Percentiles rank a stretch among this genome's conserved stretches.
These are phyloP conservation scores for Leishmania tropica DNA, from an alignment of 208 protist species.

Conservation along the genomic window DNA sequence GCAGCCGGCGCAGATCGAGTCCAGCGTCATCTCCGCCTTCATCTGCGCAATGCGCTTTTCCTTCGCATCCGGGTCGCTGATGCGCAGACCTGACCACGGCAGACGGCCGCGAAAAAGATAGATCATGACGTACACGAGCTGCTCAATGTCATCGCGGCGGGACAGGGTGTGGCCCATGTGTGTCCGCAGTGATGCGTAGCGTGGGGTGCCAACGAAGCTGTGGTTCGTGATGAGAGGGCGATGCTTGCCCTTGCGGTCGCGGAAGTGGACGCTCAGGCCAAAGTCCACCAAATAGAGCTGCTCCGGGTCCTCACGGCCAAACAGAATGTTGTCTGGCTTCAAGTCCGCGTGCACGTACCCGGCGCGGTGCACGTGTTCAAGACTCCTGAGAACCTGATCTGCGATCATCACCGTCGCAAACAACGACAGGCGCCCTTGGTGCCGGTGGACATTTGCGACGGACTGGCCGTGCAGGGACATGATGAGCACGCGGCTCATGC, in stretches of 20 bases:
- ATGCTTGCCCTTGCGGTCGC: slow-evolving; percentile 64
- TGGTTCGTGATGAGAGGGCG: slow-evolving; percentile 73
- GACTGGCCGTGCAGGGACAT: slow-evolving; percentile 98
- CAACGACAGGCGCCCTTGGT: slow-evolving; percentile 90
- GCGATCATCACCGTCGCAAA: slow-evolving; percentile 99
- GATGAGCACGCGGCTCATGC: slow-evolving; percentile 98
- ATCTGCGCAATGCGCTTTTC: slow-evolving; percentile 51
- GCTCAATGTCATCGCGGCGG: slow-evolving; percentile 90
- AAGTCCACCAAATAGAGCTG: slow-evolving; percentile 82
- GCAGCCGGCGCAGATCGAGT: slow-evolving; percentile 54
- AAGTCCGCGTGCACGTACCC: slow-evolving; percentile 87
- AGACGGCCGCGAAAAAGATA: slow-evolving; percentile 98
- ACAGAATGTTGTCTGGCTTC: slow-evolving; percentile 91
- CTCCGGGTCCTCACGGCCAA: slow-evolving; percentile 61
- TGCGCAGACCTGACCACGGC: slow-evolving; percentile 94
- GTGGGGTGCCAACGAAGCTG: slow-evolving; percentile 75
- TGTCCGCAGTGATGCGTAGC: slow-evolving; percentile 96
- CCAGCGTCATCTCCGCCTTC: slow-evolving; percentile 54
- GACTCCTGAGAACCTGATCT: slow-evolving; percentile 93
- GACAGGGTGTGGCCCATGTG: slow-evolving; percentile 96
- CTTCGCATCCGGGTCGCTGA: slow-evolving; percentile 58
- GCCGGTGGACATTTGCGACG: slow-evolving; percentile 94
- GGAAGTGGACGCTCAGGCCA: slow-evolving; percentile 72
- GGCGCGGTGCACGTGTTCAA: slow-evolving; percentile 94
- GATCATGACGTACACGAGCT: slow-evolving; percentile 94